Evolutionary conservation across 257 asterid species (phyloP).

Genomic region (Thymus quinquecostatus): DNA sequence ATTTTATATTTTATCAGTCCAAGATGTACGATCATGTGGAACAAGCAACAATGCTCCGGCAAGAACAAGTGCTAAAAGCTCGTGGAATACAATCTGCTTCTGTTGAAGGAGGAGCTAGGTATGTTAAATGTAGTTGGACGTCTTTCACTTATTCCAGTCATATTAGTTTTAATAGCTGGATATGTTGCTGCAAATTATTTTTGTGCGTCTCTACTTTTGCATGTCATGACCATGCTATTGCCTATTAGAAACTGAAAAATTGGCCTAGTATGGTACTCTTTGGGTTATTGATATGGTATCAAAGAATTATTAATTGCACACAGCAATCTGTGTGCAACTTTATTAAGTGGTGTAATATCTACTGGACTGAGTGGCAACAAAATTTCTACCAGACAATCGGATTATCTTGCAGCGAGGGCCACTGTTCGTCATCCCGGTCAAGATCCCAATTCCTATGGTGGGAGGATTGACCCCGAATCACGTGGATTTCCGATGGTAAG

Average conservation of each 20-base stretch:
- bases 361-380: conserved; percentile 69
- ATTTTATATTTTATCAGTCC: conserved; percentile 48
- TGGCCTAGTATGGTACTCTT: conserved; percentile 22
- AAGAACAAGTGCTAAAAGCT: conserved; percentile 76
- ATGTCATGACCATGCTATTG: conserved; percentile 18
- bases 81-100: conserved; percentile 74
- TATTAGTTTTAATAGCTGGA: conserved; percentile 28
- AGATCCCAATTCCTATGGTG: conserved; percentile 71
- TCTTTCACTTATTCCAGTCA: conserved; percentile 5
- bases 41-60: conserved; percentile 61
- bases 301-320: conserved; percentile 38
- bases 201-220: conserved; percentile 20
- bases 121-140: conserved; percentile 31
- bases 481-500: conserved; percentile 58
- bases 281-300: conserved; percentile 27
- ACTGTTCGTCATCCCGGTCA: conserved; percentile 66
- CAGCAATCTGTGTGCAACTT: conserved; percentile 46
- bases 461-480: conserved; percentile 75
- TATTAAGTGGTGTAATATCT: conserved; percentile 47
- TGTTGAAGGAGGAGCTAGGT: conserved; percentile 85
- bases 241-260: conserved; percentile 26
- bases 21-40: conserved; percentile 78
- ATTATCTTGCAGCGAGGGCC: conserved; percentile 83
- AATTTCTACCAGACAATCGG: conserved; percentile 97
- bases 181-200: conserved; percentile 12